phyloP scores from a whole-genome alignment of 768 basidiomycete species.

The Boletus tylopilopsis region DNA sequence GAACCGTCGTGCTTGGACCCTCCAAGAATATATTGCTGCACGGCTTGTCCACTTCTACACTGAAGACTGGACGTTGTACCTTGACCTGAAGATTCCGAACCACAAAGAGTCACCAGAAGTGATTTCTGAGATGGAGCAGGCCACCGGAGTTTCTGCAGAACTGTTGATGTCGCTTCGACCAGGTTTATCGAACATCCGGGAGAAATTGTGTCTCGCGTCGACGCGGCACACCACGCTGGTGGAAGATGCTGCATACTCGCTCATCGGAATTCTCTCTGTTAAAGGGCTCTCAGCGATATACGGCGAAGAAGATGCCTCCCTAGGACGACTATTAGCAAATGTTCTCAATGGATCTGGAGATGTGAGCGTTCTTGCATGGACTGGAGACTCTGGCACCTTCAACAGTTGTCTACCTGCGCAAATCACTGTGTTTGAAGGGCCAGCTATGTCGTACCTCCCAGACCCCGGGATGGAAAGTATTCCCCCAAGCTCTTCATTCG shows the following conservation, averaged over 20 bases:
- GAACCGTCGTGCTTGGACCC: neutral
- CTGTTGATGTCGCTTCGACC: neutral
- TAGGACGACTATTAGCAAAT: neutral
- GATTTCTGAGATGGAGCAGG: conserved; percentile 5
- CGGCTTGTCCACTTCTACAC: neutral
- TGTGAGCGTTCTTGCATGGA: conserved; percentile 7
- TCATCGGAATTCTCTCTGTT: conserved; percentile 1
- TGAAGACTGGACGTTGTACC: neutral
- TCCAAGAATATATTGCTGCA: neutral
- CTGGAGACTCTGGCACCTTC: neutral
- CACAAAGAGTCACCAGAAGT: conserved; percentile 2
- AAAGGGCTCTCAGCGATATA: neutral
- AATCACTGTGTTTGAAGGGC: too few relatives aligned
- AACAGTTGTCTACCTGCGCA: neutral
- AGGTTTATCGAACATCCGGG: neutral
- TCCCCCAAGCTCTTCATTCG: neutral
- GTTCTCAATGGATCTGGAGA: neutral
- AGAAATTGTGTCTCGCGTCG: neutral
- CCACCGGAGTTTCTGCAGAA: neutral
- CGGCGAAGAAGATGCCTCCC: neutral
- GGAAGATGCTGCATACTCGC: conserved; percentile 1
- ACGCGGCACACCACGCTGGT: neutral
- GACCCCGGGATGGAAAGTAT: neutral
- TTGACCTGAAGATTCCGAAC: neutral
- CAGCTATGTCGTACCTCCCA: neutral